Conservation (phyloP, 768 basidiomycete species). For the Hydnomerulius pinastri region DNA sequence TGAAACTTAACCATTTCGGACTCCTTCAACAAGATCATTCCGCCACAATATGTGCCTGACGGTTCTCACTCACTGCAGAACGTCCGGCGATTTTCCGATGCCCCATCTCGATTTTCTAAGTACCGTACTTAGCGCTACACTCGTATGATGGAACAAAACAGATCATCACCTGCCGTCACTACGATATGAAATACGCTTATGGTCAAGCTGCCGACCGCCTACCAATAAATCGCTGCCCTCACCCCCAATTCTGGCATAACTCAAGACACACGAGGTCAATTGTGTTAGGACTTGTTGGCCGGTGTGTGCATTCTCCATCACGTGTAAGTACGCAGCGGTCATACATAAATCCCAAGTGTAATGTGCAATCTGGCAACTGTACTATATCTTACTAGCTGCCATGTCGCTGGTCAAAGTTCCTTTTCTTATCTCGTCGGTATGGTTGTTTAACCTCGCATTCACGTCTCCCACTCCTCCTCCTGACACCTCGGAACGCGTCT, state of each 20-base stretch:
- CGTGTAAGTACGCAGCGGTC: constrained; percentile 12
- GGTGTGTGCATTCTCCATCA: constrained; percentile 8
- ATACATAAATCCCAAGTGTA: constrained; percentile 13
- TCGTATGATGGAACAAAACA: too few species aligned
- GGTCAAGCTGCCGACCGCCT: neutral
- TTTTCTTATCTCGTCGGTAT: constrained; percentile 26
- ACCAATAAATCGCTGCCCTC: neutral
- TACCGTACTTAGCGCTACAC: too few species aligned
- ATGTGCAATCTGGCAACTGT: neutral
- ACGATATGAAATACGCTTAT: neutral
- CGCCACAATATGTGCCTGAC: too few species aligned
- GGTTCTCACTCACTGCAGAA: too few species aligned
- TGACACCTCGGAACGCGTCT: constrained; percentile 18
- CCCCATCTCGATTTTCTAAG: too few species aligned
- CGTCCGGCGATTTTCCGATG: too few species aligned
- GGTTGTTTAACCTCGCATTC: constrained; percentile 30
- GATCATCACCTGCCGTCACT: neutral
- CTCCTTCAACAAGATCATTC: too few species aligned
- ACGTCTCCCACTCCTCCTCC: constrained; percentile 23
- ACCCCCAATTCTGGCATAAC: constrained; percentile 2
- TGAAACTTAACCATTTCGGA: too few species aligned
- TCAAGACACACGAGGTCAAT: neutral
- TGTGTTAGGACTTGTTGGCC: neutral
- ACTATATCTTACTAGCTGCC: neutral
- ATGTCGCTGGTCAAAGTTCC: constrained; percentile 24